Evolutionary conservation across 2,329 filamentous ascomycete genomes (phyloP).

Genomic region (Escovopsis sp.): DNA sequence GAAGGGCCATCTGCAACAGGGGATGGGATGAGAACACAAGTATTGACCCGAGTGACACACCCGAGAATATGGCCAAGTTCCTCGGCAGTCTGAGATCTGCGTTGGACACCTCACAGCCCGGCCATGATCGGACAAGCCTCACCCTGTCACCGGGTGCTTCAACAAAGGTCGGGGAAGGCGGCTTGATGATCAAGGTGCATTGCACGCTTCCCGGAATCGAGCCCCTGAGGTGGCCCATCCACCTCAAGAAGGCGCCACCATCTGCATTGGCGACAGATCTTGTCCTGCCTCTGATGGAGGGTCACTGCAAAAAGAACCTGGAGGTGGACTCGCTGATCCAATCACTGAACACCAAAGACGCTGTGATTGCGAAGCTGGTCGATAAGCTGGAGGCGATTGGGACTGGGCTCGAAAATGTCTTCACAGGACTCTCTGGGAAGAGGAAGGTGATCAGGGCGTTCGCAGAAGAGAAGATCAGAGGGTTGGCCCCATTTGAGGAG

Average conservation of each 20-base stretch:
- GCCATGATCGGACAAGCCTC: slow-evolving; percentile 30
- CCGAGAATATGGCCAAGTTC: slow-evolving; percentile 52
- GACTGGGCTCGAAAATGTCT: slow-evolving; percentile 37
- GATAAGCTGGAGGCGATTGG: slow-evolving; percentile 40
- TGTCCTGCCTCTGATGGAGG: slow-evolving; percentile 36
- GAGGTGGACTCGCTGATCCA: slow-evolving; percentile 30
- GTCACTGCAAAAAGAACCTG: slow-evolving; percentile 23
- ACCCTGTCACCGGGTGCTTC: slow-evolving; percentile 21
- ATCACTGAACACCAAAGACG: slow-evolving; percentile 35
- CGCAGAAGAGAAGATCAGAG: slow-evolving; percentile 35
- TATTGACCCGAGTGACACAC: slow-evolving; percentile 59
- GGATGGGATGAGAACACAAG: slow-evolving; percentile 49
- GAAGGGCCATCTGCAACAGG: slow-evolving; percentile 46
- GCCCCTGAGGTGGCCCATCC: slow-evolving; percentile 50
- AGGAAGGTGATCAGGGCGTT: slow-evolving; percentile 28
- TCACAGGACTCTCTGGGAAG: slow-evolving; percentile 34
- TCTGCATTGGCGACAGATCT: slow-evolving; percentile 31
- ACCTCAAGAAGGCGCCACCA: slow-evolving; percentile 32
- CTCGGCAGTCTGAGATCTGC: slow-evolving; percentile 45
- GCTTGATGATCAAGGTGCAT: slow-evolving; percentile 38
- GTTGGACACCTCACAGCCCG: slow-evolving; percentile 30
- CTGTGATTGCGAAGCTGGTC: slow-evolving; percentile 32
- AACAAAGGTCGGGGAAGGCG: slow-evolving; percentile 20
- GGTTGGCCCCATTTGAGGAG: slow-evolving; percentile 34
- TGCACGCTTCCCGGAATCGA: slow-evolving; percentile 50